Conservation (phyloP, 2,329 filamentous ascomycete species). For the Exophiala oligosperma region DNA sequence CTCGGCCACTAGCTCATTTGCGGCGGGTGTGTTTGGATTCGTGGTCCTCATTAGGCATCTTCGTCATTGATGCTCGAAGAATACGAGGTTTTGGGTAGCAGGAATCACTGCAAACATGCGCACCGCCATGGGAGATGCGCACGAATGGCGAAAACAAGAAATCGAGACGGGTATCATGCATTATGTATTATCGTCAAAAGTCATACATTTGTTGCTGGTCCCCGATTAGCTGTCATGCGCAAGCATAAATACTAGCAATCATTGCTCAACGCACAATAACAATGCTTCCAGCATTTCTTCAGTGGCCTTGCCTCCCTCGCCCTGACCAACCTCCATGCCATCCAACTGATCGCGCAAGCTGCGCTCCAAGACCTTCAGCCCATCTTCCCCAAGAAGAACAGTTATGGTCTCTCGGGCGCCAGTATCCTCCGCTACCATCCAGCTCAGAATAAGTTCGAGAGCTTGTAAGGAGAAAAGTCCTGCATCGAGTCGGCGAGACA, state of each 20-base stretch:
- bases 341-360: constrained; percentile 70
- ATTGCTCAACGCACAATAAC: constrained; percentile 44
- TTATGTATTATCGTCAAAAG: constrained; percentile 12
- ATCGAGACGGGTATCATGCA: constrained; percentile 8
- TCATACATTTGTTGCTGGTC: constrained; percentile 4
- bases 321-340: constrained; percentile 55
- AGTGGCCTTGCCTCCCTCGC: constrained; percentile 53
- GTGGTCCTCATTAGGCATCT: too few relatives aligned
- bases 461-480: constrained; percentile 81
- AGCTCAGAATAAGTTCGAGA: constrained; percentile 81
- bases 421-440: constrained; percentile 86
- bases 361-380: constrained; percentile 60
- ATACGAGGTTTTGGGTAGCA: too few relatives aligned
- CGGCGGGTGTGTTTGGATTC: not conserved
- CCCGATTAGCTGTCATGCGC: constrained; percentile 4
- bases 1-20: not conserved
- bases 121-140: too few relatives aligned
- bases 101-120: too few relatives aligned
- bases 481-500: constrained; percentile 74
- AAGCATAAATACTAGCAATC: constrained; percentile 1
- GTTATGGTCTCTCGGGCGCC: constrained; percentile 68
- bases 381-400: constrained; percentile 63
- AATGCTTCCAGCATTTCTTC: constrained; percentile 68
- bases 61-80: too few relatives aligned
- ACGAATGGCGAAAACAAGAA: not conserved